Percentiles rank a stretch among this genome's conserved stretches.
Evolutionary conservation across 1,284 basidiomycete species (phyloP).

Genomic region (Cutaneotrichosporon sp.): DNA sequence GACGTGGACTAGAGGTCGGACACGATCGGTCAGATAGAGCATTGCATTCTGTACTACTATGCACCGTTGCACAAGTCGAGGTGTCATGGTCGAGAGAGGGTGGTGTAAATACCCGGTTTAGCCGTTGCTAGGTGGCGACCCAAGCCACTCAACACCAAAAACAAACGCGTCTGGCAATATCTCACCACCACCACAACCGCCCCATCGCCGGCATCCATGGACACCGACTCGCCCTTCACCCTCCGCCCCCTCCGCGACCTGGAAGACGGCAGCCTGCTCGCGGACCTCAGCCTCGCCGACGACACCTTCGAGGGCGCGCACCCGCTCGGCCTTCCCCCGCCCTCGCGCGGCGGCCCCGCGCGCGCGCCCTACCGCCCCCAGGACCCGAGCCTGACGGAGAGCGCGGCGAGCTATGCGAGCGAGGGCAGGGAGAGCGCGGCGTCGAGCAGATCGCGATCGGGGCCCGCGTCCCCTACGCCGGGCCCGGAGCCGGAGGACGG

Average conservation of each 20-base stretch:
- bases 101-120: not conserved
- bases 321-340: slow-evolving; percentile 4
- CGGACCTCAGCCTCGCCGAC: slow-evolving; percentile 8
- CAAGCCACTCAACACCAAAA: not conserved
- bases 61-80: not conserved
- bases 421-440: not conserved
- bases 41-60: slow-evolving; percentile 1
- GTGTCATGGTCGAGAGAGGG: not conserved
- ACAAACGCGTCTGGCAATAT: not conserved
- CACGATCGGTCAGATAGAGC: too few species aligned
- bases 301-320: not conserved
- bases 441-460: not conserved
- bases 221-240: slow-evolving; percentile 13
- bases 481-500: not conserved
- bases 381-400: not conserved
- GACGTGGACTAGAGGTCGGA: too few species aligned
- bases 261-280: slow-evolving; percentile 13
- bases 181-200: not conserved
- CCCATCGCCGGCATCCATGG: slow-evolving; percentile 1
- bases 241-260: slow-evolving; percentile 4
- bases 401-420: not conserved
- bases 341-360: not conserved
- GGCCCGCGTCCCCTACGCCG: not conserved
- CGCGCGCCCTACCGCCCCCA: not conserved
- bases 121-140: not conserved